Evolutionary conservation across 2,329 filamentous ascomycete genomes (phyloP), one percentile per base, ranked within the genome.

Genomic region (Aureobasidium sp.): DNA sequence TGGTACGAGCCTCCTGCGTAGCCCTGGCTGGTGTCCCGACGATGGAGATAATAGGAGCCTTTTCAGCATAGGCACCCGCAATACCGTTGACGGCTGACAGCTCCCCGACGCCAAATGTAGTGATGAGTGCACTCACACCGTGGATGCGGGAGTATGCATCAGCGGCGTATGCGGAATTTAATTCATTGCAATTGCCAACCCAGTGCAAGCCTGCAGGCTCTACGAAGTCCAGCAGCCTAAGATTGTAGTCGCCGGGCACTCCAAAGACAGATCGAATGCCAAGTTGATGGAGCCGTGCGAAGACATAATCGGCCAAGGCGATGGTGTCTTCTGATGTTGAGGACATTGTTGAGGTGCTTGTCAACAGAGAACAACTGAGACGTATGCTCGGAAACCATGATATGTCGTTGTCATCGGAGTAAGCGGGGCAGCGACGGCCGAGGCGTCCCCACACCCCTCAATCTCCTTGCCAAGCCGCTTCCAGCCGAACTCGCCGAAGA

Each of bases 141-240:
- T 58, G 42, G 15, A 58, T 49, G 6, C 55, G 21, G 9, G 55
- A 43, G 33, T 58, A 58, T 4, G 42, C 55, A 49, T 58, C 55
- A 9, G 55, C 42, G 7, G 78, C 77, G 64, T 80, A 80, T 38
- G 75, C 77, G 70, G 71, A 64, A 38, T 84, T 83, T 57, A 85
- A 75, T 69, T 85, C 82, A 69, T 85, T 85, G 69, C 77, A 79
- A 67, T 84, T 85, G 64, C 83, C 83, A 8, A 84, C 79, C 82
- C 82, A 85, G 49, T 76, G 69, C 25, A 85, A 72, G 17, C 77
- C 81, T 51, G 72, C 74, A 61, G 80, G 80, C 27, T 79, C 74
- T 19, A 85, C 69, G 66, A 83, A 84, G 69, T 85, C 83, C 60
- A 85, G 73, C 23, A 60, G 40, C 1, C 63, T 63, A 37, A 72